Evolutionary conservation across 371 early-diverging fungal genomes (phyloP), one percentile per base, ranked within the genome.

Genomic region (Rhizopus arrhizus): DNA sequence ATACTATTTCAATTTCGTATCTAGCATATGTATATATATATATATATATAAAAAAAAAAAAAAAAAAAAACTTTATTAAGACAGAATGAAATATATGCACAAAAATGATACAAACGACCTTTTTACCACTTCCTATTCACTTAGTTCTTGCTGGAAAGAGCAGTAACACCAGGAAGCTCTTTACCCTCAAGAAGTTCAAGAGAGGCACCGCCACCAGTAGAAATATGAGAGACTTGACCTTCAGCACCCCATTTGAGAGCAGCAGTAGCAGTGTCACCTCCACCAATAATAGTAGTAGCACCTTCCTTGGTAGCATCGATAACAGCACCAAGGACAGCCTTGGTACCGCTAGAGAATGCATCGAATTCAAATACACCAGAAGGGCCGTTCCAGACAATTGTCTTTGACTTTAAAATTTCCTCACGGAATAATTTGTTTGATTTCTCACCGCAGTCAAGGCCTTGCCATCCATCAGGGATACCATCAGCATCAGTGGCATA

Each of bases 371-470:
- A 99, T 55, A 97, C 97, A 72, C 99, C 99, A 58, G 92, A 86
- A 43, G 98, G 98, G 13, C 96, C 99, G 84, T 99, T 99, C 99
- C 99, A 99, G 61, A 99, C 90, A 65, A 98, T 93, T 48, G 95
- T 94, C 86, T 95, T 95, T 72, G 96, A 77, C 28, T 72, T 64
- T 58, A 79, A 62, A 64, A 98, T 90, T 38, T 85, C 91, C 48
- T 88, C 72, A 56, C 79, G 68, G 77, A 94, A 92, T 64, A 78
- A 66, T 73, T 86, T 82, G 75, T 85, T 85, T 22, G 96, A 91
- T 72, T 93, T 82, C 36, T 87, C 76, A 36, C 99, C 99, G 70
- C 94, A 90, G 81, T 99, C 99, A 48, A 99, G 84, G 68, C 97
- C 98, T 66, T 75, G 71, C 94, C 91, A 95, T 10, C 89, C 94